These are phyloP conservation scores for Parastagonospora nodorum DNA, from an alignment of 2,329 filamentous ascomycete genomes.

Conservation along the genomic window DNA sequence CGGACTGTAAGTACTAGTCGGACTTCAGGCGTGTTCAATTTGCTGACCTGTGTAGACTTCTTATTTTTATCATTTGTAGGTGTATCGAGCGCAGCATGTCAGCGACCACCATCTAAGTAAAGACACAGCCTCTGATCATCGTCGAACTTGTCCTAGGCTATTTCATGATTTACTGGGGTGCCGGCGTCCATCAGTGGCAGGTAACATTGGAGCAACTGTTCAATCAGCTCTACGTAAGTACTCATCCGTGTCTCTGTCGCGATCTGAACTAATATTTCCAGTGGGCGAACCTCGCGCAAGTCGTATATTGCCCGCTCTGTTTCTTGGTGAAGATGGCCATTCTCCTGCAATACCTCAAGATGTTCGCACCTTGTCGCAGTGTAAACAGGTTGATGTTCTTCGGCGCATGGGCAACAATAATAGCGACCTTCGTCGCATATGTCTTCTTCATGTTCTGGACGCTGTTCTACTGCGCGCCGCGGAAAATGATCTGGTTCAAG, in stretches of 20 bases:
- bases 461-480: slow-evolving; percentile 31
- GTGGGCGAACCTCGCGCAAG: slow-evolving; percentile 32
- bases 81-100: not conserved
- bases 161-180: slow-evolving; percentile 33
- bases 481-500: slow-evolving; percentile 34
- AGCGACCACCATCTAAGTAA: slow-evolving; percentile 1
- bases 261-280: slow-evolving; percentile 3
- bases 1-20: slow-evolving; percentile 25
- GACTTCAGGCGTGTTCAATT: not conserved
- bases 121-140: slow-evolving; percentile 25
- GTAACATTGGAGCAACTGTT: slow-evolving; percentile 29
- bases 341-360: slow-evolving; percentile 31
- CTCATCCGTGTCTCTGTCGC: not conserved
- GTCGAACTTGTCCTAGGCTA: slow-evolving; percentile 27
- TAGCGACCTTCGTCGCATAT: slow-evolving; percentile 27
- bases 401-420: slow-evolving; percentile 26
- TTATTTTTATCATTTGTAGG: slow-evolving; percentile 30
- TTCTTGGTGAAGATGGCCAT: slow-evolving; percentile 37
- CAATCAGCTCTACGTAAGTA: slow-evolving; percentile 30
- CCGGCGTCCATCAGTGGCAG: slow-evolving; percentile 39
- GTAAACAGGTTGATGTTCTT: slow-evolving; percentile 30
- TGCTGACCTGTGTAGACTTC: slow-evolving; percentile 23
- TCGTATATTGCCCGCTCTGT: slow-evolving; percentile 33
- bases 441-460: slow-evolving; percentile 32
- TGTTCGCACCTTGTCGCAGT: slow-evolving; percentile 30